These are phyloP conservation scores for Malus hybrid DNA, from an alignment of 331 rosid species.

Conservation along the genomic window DNA sequence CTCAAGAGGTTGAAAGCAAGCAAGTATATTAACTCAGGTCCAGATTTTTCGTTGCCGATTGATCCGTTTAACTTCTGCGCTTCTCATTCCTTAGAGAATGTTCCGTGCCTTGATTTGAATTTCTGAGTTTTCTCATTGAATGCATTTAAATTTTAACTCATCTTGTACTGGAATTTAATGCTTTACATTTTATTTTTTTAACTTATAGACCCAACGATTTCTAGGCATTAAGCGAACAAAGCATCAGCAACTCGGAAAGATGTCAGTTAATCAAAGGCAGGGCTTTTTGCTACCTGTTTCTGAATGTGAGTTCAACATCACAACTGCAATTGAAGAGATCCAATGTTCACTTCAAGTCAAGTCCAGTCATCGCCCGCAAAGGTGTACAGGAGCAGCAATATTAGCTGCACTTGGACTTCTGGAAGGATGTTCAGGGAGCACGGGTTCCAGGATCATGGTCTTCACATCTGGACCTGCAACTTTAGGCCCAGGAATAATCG, in stretches of 20 bases:
- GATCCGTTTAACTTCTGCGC: not conserved
- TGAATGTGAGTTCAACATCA: slow-evolving; percentile 70
- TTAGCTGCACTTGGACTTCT: slow-evolving; percentile 73
- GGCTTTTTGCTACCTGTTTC: slow-evolving; percentile 65
- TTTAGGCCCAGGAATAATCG: slow-evolving; percentile 68
- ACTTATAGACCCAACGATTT: slow-evolving; percentile 42
- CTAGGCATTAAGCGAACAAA: slow-evolving; percentile 41
- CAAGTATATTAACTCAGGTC: slow-evolving; percentile 19
- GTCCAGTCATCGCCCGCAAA: slow-evolving; percentile 44
- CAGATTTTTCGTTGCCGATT: slow-evolving; percentile 29
- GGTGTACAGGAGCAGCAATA: slow-evolving; percentile 81
- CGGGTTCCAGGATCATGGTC: slow-evolving; percentile 85
- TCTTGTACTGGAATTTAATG: slow-evolving; percentile 1
- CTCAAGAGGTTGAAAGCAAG: not conserved
- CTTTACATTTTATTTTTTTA: not conserved
- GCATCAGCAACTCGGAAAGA: slow-evolving; percentile 47
- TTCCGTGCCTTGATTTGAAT: not conserved
- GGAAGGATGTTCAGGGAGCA: slow-evolving; percentile 53
- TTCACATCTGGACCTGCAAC: slow-evolving; percentile 94
- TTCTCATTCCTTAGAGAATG: not conserved
- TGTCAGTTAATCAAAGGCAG: slow-evolving; percentile 40
- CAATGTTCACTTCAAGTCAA: slow-evolving; percentile 27
- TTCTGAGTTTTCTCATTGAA: not conserved
- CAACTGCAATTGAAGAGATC: slow-evolving; percentile 71
- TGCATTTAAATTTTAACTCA: slow-evolving; percentile 1